Evolutionary conservation across 345 rosid genomes (phyloP).

Genomic region (Rhodamnia rubescens): DNA sequence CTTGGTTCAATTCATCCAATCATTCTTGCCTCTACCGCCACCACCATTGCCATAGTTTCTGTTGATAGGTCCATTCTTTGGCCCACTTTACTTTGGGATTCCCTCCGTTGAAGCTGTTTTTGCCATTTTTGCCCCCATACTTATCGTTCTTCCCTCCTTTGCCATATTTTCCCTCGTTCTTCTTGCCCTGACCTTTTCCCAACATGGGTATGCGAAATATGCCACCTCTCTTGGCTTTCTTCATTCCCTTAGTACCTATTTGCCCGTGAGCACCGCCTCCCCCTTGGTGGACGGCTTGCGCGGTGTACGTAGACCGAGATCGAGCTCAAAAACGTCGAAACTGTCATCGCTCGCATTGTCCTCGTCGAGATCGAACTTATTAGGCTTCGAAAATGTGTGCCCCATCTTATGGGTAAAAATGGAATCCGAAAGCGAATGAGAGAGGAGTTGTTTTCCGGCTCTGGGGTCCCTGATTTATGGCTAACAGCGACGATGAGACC

Average conservation of each 20-base stretch:
- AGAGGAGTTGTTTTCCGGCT: too few relatives aligned
- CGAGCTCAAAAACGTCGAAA: slow-evolving; percentile 28
- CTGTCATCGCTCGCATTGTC: slow-evolving; percentile 24
- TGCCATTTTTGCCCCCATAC: neutral
- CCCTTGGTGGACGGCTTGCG: slow-evolving; percentile 9
- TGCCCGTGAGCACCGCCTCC: slow-evolving; percentile 25
- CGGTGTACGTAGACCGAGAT: slow-evolving; percentile 3
- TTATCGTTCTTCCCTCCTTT: slow-evolving; percentile 19
- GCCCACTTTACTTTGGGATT: neutral
- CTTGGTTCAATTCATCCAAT: neutral
- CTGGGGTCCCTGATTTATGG: too few relatives aligned
- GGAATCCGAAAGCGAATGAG: too few relatives aligned
- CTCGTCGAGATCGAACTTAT: slow-evolving; percentile 49
- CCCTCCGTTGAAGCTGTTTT: neutral
- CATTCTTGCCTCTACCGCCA: neutral
- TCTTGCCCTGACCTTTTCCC: neutral
- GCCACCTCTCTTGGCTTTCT: slow-evolving; percentile 32
- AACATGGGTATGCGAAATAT: slow-evolving; percentile 47
- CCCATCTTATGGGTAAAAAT: too few relatives aligned
- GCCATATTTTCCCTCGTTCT: slow-evolving; percentile 5
- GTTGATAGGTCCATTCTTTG: neutral
- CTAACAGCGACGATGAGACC: too few relatives aligned
- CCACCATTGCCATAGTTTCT: neutral
- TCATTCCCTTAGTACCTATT: slow-evolving; percentile 17
- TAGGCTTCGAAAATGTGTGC: too few relatives aligned